phyloP scores from a whole-genome alignment of 1,139 yeast genomes.

The Suhomyces yuchorum region DNA sequence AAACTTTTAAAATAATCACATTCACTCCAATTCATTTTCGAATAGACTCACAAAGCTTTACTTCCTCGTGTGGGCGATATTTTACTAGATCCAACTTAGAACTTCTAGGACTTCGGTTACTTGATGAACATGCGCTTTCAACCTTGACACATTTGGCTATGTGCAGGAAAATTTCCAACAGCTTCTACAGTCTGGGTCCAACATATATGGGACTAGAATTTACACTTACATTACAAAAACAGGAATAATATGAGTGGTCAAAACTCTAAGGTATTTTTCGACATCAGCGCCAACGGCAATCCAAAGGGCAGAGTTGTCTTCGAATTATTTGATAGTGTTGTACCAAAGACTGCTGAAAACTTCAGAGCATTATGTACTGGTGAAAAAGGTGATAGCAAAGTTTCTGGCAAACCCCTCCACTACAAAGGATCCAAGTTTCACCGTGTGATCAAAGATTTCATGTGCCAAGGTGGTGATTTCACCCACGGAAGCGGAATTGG shows the following conservation, averaged over 20 bases:
- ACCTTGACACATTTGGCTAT: neutral
- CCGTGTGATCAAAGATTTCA: slow-evolving; percentile 86
- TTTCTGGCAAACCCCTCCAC: slow-evolving; percentile 62
- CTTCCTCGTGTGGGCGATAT: too few relatives aligned
- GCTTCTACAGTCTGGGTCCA: slow-evolving; percentile 6
- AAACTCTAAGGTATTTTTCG: slow-evolving; percentile 64
- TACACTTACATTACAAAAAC: neutral
- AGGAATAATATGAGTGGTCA: neutral
- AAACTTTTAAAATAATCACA: too few relatives aligned
- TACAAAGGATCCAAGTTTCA: slow-evolving; percentile 87
- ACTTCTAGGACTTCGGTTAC: too few relatives aligned
- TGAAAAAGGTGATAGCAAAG: slow-evolving; percentile 68
- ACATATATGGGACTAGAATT: neutral
- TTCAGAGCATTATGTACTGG: slow-evolving; percentile 91
- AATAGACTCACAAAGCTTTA: too few relatives aligned
- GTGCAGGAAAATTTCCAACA: slow-evolving; percentile 10
- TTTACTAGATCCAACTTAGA: too few relatives aligned
- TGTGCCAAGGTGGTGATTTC: slow-evolving; percentile 98
- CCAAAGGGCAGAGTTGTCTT: slow-evolving; percentile 74
- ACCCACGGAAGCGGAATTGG: slow-evolving; percentile 90
- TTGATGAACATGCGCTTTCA: neutral
- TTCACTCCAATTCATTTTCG: too few relatives aligned
- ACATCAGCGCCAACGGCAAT: slow-evolving; percentile 66
- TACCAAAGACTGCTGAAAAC: slow-evolving; percentile 92
- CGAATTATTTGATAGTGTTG: slow-evolving; percentile 75